phyloP scores from a whole-genome alignment of 176 grass and related monocot species.

The Oryza longistaminata region DNA sequence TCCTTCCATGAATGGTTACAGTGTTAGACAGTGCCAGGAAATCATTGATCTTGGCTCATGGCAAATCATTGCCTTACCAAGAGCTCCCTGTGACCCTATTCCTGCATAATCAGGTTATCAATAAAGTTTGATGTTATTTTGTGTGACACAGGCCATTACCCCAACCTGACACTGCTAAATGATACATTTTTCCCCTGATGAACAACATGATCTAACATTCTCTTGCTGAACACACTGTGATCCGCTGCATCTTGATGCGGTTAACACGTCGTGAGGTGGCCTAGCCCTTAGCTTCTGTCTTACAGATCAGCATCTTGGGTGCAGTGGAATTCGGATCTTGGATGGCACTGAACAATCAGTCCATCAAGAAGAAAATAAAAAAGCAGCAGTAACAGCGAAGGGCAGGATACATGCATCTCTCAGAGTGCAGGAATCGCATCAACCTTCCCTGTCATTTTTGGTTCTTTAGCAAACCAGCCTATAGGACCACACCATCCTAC shows the following conservation, averaged over 20 bases:
- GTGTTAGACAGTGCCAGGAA: neutral
- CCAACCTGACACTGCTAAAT: neutral
- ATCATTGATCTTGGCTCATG: neutral
- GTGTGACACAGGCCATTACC: neutral
- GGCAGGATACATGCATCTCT: constrained; percentile 22
- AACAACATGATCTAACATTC: neutral
- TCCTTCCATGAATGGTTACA: neutral
- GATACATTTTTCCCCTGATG: neutral
- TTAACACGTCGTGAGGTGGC: neutral
- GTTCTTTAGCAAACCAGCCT: neutral
- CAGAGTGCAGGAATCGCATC: neutral
- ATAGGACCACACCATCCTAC: neutral
- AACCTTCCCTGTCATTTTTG: neutral
- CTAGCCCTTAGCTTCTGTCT: neutral
- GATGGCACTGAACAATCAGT: neutral
- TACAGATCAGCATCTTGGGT: neutral
- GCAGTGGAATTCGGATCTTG: neutral
- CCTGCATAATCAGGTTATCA: neutral
- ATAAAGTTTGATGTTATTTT: neutral
- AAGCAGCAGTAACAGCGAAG: neutral
- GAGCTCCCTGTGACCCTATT: neutral
- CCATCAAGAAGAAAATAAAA: neutral
- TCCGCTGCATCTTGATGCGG: neutral
- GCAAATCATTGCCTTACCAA: neutral
- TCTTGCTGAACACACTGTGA: neutral